Conservation (phyloP, 2,329 filamentous ascomycete species). For the Zarea fungicola region DNA sequence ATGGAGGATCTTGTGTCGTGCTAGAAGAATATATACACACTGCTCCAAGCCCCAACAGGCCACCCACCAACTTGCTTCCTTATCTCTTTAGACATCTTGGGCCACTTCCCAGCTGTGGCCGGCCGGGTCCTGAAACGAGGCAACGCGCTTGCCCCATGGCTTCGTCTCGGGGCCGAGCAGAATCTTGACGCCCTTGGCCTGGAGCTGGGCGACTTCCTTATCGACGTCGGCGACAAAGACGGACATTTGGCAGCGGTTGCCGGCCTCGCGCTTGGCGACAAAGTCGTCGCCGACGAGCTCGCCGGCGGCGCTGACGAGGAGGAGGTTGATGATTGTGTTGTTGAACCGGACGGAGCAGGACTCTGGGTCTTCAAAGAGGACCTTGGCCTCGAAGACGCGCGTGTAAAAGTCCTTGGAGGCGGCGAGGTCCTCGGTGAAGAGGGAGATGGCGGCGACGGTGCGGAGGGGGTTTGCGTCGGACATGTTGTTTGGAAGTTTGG, state of each 20-base stretch:
- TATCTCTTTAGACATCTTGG: slow-evolving; percentile 3
- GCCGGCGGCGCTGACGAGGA: neutral
- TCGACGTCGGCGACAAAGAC: slow-evolving; percentile 16
- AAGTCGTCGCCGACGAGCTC: slow-evolving; percentile 8
- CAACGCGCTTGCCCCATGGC: slow-evolving; percentile 13
- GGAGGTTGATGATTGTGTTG: slow-evolving; percentile 12
- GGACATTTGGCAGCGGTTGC: slow-evolving; percentile 13
- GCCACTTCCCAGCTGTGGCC: slow-evolving; percentile 15
- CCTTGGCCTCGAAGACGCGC: slow-evolving; percentile 13
- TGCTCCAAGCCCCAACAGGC: neutral
- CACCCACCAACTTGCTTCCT: too few relatives aligned
- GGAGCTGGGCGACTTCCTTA: slow-evolving; percentile 11
- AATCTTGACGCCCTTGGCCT: slow-evolving; percentile 12
- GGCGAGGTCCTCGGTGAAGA: slow-evolving; percentile 13
- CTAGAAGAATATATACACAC: neutral
- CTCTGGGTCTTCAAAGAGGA: slow-evolving; percentile 14
- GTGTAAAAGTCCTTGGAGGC: slow-evolving; percentile 5
- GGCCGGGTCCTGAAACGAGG: slow-evolving; percentile 16
- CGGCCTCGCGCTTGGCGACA: slow-evolving; percentile 3
- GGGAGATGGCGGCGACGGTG: slow-evolving; percentile 14
- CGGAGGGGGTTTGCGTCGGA: slow-evolving; percentile 4
- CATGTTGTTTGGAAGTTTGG: neutral
- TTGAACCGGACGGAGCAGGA: slow-evolving; percentile 16
- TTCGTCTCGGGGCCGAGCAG: slow-evolving; percentile 11
- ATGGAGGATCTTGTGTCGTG: neutral